Conservation (phyloP, 169 alveolate genomes). For the Plasmodium blacklocki region DNA sequence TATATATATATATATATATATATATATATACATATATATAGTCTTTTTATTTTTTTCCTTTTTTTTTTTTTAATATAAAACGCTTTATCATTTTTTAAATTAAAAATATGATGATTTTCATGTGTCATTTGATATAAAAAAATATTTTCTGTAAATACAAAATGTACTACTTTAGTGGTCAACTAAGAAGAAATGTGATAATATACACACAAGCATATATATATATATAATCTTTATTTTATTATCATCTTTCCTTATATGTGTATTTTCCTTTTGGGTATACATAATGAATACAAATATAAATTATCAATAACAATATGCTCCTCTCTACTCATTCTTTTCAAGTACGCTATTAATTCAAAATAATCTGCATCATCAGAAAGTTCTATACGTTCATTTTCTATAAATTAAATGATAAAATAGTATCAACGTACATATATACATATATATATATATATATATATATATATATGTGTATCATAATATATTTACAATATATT, state of each 20-base stretch:
- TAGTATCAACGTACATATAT: neutral
- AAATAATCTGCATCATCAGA: conserved; percentile 66
- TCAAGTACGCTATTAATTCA: conserved; percentile 56
- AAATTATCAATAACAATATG: conserved; percentile 23
- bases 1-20: conserved; percentile 12
- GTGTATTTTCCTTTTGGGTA: conserved; percentile 17
- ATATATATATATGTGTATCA: neutral
- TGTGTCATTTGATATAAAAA: no score
- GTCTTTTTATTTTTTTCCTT: neutral
- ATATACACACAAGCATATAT: no score
- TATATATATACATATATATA: neutral
- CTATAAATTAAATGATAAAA: conserved; percentile 3
- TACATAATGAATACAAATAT: conserved; percentile 19
- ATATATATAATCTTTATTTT: no score
- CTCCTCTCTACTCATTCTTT: conserved; percentile 31
- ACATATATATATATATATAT: neutral
- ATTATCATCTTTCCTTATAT: neutral
- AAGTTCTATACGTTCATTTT: conserved; percentile 37
- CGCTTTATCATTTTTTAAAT: no score
- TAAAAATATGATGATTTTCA: no score
- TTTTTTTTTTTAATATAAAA: no score
- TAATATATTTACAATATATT: neutral
- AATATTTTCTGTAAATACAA: no score
- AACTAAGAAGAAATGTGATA: no score
- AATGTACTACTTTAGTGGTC: no score